Base-by-base conservation (phyloP, 805 yeast genomes). In the Schwanniomyces pseudopolymorphus region DNA sequence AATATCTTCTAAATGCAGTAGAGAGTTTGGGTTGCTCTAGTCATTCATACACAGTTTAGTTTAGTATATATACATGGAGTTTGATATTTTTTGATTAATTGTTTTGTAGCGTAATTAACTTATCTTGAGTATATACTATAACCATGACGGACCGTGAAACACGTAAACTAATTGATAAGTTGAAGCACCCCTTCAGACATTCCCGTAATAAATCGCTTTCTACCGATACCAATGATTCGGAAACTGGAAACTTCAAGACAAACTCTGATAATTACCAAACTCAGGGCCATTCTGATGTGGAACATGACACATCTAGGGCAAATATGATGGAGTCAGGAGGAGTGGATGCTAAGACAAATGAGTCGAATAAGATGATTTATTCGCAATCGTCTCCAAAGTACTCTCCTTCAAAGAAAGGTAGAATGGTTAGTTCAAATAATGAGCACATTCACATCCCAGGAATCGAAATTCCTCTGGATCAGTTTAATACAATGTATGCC, bases 181-280 rank as follows among this genome's bases (percentile, higher is more conserved):
- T 61, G 39, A 58, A 51, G 38, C 55, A 60, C 31, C 63, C 64
- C 10, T 61, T 61, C 50, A 53, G 46, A 22, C 45, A 47, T 14
- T 45, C 45, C 35, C 50, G 53, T 42, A 36, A 21, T 13, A 36
- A 20, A 6, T 36, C 39, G 3, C 7, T 6, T 6, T n/a, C 25
- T 13, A 8, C 39, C 10, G 39, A 36, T 6, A 17, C 7, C 9
- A 16, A 14, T 3, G 20, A 17, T 17, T 33, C 36, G 13, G 20
- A 14, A 3, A 33, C 8, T 19, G 38, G 16, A 4, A 16, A 33
- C 21, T 16, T 19, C n/a, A 36, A 20, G 3, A 21, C 25, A 5
- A 19, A 19, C 6, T 8, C 16, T 10, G 39, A 36, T 5, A n/a
- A 36, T 20, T 36, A 9, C 25, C 22, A 19, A 9, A 8, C 25